A percentile compares a stretch with the other conserved stretches of the same genome.
Conservation (phyloP, 2,329 filamentous ascomycete species). For the Fusarium devonianum region DNA sequence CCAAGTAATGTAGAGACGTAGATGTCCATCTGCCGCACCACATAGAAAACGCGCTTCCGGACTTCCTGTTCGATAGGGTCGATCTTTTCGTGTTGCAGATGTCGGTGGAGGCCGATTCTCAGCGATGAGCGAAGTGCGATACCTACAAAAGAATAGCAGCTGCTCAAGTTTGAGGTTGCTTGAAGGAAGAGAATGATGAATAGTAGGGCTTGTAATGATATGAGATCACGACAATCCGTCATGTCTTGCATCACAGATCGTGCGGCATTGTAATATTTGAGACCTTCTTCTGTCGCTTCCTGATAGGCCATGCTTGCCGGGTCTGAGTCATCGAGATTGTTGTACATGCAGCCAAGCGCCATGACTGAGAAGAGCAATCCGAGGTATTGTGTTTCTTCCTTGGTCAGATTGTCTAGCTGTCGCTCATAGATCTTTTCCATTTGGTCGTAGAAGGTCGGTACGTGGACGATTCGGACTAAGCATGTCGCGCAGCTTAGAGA, state of each 20-base stretch:
- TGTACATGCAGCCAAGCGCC: conserved; percentile 77
- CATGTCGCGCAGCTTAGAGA: conserved; percentile 65
- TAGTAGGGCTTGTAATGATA: conserved; percentile 75
- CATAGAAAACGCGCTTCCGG: conserved; percentile 70
- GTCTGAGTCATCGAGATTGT: conserved; percentile 62
- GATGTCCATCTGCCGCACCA: conserved; percentile 74
- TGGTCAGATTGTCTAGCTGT: conserved; percentile 66
- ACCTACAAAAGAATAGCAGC: conserved; percentile 81
- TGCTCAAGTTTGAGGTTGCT: conserved; percentile 78
- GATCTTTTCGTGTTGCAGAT: conserved; percentile 69
- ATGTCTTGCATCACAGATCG: conserved; percentile 70
- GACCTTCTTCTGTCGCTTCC: conserved; percentile 64
- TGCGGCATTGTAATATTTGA: conserved; percentile 77
- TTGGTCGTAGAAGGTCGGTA: conserved; percentile 79
- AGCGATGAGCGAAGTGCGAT: conserved; percentile 79
- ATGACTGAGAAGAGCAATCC: conserved; percentile 74
- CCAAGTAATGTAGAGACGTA: conserved; percentile 73
- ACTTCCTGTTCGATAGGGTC: conserved; percentile 69
- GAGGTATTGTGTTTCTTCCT: conserved; percentile 73
- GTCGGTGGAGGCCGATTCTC: conserved; percentile 79
- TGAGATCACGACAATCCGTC: conserved; percentile 75
- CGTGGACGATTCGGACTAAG: conserved; percentile 75
- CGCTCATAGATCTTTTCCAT: conserved; percentile 81
- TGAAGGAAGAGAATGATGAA: conserved; percentile 86
- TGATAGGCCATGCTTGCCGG: conserved; percentile 58